These are phyloP conservation scores for Teunomyces stri DNA, from an alignment of 805 yeast species.

Conservation along the genomic window DNA sequence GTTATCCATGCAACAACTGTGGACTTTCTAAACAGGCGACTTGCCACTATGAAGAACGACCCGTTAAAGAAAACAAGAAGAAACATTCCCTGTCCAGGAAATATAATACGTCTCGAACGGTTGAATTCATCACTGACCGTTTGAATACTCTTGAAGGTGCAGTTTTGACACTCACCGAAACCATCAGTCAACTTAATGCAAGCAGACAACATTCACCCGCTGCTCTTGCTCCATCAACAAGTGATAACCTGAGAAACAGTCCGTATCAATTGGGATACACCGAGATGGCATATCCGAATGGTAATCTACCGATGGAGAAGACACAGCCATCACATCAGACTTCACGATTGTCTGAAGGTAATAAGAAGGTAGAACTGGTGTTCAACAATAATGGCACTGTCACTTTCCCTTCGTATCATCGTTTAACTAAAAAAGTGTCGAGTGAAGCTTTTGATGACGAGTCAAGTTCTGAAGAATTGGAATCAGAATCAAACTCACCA, in stretches of 20 bases:
- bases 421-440: neutral
- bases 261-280: neutral
- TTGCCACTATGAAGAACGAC: conserved; percentile 25
- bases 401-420: neutral
- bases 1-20: conserved; percentile 29
- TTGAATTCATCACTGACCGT: neutral
- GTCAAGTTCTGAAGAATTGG: neutral
- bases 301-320: neutral
- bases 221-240: neutral
- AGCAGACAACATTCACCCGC: neutral
- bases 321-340: neutral
- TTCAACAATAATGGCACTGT: neutral
- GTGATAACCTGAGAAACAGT: too few relatives aligned
- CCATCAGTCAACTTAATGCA: neutral
- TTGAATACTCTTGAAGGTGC: neutral
- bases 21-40: conserved; percentile 12
- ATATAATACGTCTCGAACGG: neutral
- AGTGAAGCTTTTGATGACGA: neutral
- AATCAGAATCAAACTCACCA: neutral
- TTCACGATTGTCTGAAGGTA: too few relatives aligned
- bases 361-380: neutral
- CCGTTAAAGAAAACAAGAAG: conserved; percentile 7
- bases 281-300: neutral
- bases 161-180: neutral
- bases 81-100: neutral